These are phyloP conservation scores for Moesziomyces globuligerus DNA, from an alignment of 1,284 basidiomycete species.

Conservation along the genomic window DNA sequence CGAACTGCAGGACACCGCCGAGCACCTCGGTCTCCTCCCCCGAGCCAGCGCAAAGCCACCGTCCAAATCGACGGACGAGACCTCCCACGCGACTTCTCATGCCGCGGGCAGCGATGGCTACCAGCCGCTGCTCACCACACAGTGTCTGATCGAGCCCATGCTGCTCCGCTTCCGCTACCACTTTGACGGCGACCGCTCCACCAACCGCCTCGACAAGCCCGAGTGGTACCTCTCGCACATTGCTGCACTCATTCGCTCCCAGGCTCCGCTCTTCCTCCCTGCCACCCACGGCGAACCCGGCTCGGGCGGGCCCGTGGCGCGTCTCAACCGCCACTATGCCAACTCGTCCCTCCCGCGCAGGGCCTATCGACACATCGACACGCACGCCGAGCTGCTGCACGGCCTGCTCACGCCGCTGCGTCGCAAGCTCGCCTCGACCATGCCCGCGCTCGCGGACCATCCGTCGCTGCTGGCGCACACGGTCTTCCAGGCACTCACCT, in stretches of 20 bases:
- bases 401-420: constrained; percentile 52
- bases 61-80: neutral
- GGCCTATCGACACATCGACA: constrained; percentile 64
- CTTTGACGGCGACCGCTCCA: constrained; percentile 85
- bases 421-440: constrained; percentile 61
- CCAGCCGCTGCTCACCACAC: constrained; percentile 69
- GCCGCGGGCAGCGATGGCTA: constrained; percentile 57
- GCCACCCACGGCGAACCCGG: constrained; percentile 14
- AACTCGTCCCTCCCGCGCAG: constrained; percentile 77
- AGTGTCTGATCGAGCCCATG: constrained; percentile 85
- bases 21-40: constrained; percentile 31
- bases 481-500: constrained; percentile 87
- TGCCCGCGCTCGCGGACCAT: constrained; percentile 79
- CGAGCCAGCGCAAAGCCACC: constrained; percentile 27
- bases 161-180: constrained; percentile 92
- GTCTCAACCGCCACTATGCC: constrained; percentile 69
- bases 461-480: constrained; percentile 92
- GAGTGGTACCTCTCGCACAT: constrained; percentile 97
- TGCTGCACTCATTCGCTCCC: constrained; percentile 72
- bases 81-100: neutral
- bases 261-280: constrained; percentile 77
- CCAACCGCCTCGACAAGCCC: constrained; percentile 92
- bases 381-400: constrained; percentile 60
- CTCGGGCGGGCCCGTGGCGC: constrained; percentile 13
- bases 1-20: constrained; percentile 53